Percentiles rank a stretch among this genome's conserved stretches.
phyloP scores from a whole-genome alignment of 2,329 filamentous ascomycete species.

The Nakataea oryzae region DNA sequence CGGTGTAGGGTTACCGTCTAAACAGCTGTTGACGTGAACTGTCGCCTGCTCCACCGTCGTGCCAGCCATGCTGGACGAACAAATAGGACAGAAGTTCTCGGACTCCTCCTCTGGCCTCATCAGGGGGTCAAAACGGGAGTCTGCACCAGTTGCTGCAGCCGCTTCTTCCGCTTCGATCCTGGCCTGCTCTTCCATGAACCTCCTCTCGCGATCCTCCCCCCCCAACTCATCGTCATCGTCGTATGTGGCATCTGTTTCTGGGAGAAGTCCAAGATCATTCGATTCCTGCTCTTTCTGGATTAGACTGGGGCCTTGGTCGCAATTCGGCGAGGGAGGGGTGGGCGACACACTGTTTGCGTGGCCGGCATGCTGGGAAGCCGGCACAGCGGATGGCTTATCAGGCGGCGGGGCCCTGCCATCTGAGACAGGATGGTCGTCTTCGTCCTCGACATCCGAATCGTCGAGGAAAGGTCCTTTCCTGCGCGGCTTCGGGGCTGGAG shows the following conservation, averaged over 20 bases:
- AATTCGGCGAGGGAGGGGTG: background rate
- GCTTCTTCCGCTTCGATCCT: conserved; percentile 49
- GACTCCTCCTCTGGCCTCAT: conserved; percentile 20
- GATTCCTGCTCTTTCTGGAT: conserved; percentile 2
- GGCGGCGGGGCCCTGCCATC: background rate
- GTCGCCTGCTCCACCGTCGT: conserved; percentile 58
- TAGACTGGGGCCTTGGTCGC: conserved; percentile 1
- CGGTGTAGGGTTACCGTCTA: conserved; percentile 69
- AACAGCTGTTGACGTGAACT: conserved; percentile 82
- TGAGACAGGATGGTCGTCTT: conserved; percentile 12
- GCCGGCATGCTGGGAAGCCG: background rate
- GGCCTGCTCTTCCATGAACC: conserved; percentile 68
- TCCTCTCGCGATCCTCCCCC: conserved; percentile 54
- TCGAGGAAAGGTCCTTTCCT: conserved; percentile 55
- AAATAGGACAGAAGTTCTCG: conserved; percentile 61
- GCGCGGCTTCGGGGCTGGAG: conserved; percentile 9
- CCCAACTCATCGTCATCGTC: conserved; percentile 36
- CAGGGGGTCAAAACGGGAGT: conserved; percentile 7
- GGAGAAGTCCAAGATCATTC: conserved; percentile 32
- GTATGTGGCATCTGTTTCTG: conserved; percentile 40
- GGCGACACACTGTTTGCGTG: background rate
- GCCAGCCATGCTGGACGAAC: conserved; percentile 52
- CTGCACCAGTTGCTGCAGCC: conserved; percentile 15
- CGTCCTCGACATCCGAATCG: conserved; percentile 52
- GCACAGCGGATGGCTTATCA: background rate